Evolutionary conservation across 78 protist genomes (phyloP).

Genomic region (Creolimax fragrantissima): DNA sequence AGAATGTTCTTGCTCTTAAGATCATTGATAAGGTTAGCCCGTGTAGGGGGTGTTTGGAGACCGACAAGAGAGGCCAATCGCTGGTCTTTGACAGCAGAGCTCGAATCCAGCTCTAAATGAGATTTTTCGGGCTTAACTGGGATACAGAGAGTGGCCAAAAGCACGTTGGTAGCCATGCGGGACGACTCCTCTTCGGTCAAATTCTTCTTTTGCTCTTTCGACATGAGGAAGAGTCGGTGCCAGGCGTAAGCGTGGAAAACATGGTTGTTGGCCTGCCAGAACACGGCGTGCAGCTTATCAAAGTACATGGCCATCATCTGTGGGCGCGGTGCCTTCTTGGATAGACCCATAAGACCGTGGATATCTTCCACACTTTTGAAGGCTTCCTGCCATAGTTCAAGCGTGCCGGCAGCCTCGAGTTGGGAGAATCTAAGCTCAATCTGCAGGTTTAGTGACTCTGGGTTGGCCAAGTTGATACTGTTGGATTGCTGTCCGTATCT

Average conservation of each 20-base stretch:
- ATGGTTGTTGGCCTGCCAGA: conserved; percentile 64
- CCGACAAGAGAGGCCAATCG: neutral
- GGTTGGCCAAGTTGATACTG: conserved; percentile 31
- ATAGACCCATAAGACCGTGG: conserved; percentile 40
- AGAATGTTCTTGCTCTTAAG: neutral
- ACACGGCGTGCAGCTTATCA: conserved; percentile 60
- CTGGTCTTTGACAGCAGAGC: neutral
- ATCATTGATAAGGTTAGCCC: neutral
- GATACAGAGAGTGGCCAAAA: conserved; percentile 8
- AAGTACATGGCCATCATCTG: conserved; percentile 52
- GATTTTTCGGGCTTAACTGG: neutral
- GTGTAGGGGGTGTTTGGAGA: neutral
- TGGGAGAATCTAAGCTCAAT: conserved; percentile 73
- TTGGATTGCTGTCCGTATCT: conserved; percentile 12
- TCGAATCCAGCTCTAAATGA: neutral
- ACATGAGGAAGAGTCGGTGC: neutral
- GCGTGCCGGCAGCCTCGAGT: conserved; percentile 54
- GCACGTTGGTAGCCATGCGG: neutral
- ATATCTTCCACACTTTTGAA: conserved; percentile 72
- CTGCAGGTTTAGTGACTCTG: conserved; percentile 53
- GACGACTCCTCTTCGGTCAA: neutral
- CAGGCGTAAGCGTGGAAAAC: conserved; percentile 40
- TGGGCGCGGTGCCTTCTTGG: conserved; percentile 39
- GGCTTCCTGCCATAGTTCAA: conserved; percentile 81
- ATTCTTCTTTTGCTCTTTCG: neutral